Evolutionary conservation across 495 filamentous ascomycete genomes (phyloP).

Genomic region (Daldinia bambusicola): DNA sequence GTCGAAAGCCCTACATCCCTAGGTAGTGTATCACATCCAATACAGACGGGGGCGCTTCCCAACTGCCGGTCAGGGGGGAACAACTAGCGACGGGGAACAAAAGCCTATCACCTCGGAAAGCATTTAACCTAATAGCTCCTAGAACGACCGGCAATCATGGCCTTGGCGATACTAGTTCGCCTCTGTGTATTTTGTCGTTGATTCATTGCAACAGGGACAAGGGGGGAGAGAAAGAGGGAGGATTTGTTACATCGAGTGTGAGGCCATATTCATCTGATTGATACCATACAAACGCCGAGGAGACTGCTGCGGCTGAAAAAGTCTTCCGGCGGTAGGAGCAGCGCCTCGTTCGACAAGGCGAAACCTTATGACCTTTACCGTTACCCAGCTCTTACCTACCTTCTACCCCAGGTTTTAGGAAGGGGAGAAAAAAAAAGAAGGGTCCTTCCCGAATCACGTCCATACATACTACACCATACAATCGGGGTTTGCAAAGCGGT

Average conservation of each 20-base stretch:
- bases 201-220: not conserved
- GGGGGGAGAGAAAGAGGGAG: not conserved
- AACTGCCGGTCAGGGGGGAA: constrained; percentile 3
- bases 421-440: not conserved
- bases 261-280: not conserved
- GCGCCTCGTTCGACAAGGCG: not conserved
- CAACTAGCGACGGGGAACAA: not conserved
- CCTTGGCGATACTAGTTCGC: not conserved
- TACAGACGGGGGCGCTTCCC: not conserved
- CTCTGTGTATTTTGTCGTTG: not conserved
- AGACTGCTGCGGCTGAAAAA: not conserved
- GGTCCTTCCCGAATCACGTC: constrained; percentile 4
- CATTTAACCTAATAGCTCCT: not conserved
- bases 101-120: not conserved
- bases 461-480: not conserved
- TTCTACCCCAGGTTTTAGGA: constrained; percentile 4
- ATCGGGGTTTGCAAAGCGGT: constrained; percentile 26
- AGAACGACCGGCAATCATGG: not conserved
- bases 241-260: not conserved
- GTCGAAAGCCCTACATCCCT: not conserved
- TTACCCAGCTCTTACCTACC: not conserved
- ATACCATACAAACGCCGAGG: not conserved
- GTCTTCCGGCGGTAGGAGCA: not conserved
- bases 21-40: not conserved
- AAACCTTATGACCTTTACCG: not conserved